phyloP scores from a whole-genome alignment of 75 land plant genomes.

The Azolla pinnata region DNA sequence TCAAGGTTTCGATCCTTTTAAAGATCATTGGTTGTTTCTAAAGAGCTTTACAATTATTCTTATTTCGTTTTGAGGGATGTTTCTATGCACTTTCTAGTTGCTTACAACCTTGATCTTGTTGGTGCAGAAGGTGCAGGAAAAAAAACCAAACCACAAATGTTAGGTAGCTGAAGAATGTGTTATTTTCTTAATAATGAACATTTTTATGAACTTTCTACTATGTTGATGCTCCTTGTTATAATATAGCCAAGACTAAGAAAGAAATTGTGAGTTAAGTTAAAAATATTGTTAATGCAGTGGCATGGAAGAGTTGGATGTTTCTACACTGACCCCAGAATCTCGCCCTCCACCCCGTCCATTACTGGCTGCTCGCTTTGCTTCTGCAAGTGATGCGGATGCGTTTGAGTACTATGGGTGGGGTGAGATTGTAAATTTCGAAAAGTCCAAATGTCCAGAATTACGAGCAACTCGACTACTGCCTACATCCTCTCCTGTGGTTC shows the following conservation, averaged over 20 bases:
- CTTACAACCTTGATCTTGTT: not conserved
- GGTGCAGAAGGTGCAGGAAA: not conserved
- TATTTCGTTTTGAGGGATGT: not conserved
- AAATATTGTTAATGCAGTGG: not conserved
- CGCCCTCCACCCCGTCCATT: constrained; percentile 15
- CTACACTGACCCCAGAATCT: not conserved
- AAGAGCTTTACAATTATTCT: too few species aligned
- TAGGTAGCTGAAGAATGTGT: too few species aligned
- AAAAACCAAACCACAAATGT: constrained; percentile 1
- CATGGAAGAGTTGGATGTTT: constrained; percentile 4
- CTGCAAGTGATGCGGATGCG: constrained; percentile 25
- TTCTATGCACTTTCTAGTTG: too few species aligned
- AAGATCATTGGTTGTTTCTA: too few species aligned
- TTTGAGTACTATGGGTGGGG: constrained; percentile 35
- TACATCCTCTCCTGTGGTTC: constrained; percentile 34
- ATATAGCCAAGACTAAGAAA: too few species aligned
- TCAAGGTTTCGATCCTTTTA: not conserved
- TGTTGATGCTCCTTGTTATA: too few species aligned
- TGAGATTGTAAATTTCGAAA: constrained; percentile 21
- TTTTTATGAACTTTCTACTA: too few species aligned
- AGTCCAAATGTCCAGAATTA: constrained; percentile 29
- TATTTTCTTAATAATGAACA: too few species aligned
- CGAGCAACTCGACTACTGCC: constrained; percentile 22
- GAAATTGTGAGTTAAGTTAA: constrained; percentile 3
- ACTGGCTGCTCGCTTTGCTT: constrained; percentile 24